Evolutionary conservation across 768 basidiomycete genomes (phyloP).

Genomic region (Hygrophorus russula): DNA sequence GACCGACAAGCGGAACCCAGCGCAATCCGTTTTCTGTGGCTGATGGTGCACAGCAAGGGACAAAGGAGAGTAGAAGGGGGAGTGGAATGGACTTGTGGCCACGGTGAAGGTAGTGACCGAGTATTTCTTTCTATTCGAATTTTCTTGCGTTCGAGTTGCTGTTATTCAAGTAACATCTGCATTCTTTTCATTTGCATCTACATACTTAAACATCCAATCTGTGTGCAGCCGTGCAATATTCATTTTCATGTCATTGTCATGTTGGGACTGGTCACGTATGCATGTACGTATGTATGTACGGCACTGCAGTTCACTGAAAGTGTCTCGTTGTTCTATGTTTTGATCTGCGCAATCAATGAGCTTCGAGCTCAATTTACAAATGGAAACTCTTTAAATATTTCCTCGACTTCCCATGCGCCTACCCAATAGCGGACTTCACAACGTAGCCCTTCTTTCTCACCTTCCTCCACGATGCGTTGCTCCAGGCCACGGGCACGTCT

Average conservation of each 20-base stretch:
- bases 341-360: not conserved
- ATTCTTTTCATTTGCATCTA: conserved; percentile 5
- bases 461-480: conserved; percentile 66
- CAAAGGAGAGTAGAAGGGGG: conserved; percentile 49
- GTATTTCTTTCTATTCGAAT: conserved; percentile 2
- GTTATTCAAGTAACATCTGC: conserved; percentile 9
- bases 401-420: conserved; percentile 95
- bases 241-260: conserved; percentile 3
- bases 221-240: conserved; percentile 1
- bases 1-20: conserved; percentile 20
- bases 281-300: no score
- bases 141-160: conserved; percentile 10
- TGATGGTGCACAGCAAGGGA: conserved; percentile 23
- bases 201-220: not conserved
- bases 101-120: conserved; percentile 32
- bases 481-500: conserved; percentile 71
- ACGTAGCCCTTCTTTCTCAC: conserved; percentile 48
- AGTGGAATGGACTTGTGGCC: conserved; percentile 69
- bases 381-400: conserved; percentile 43
- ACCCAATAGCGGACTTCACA: conserved; percentile 77
- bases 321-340: not conserved
- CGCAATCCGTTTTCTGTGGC: conserved; percentile 17
- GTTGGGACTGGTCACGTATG: not conserved
- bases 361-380: conserved; percentile 6
- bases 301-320: not conserved